Conservation (phyloP, 768 basidiomycete genomes). For the Saitozyma sp. region DNA sequence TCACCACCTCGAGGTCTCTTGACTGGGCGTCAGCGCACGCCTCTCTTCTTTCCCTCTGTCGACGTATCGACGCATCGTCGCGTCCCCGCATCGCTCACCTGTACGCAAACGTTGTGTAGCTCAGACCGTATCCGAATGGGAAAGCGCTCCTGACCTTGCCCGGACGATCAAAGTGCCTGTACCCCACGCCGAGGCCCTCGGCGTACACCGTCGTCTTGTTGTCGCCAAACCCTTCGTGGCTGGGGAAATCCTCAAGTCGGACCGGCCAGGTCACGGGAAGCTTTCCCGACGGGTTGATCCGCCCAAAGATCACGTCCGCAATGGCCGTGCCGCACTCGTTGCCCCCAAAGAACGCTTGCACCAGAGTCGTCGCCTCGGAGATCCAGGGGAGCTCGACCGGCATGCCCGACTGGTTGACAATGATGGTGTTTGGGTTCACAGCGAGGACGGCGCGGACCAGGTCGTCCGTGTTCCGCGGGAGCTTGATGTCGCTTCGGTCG, state of each 20-base stretch:
- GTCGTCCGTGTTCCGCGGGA: slow-evolving; percentile 36
- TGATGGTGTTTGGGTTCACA: slow-evolving; percentile 33
- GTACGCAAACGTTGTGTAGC: slow-evolving; percentile 43
- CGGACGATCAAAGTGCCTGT: slow-evolving; percentile 47
- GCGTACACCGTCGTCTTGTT: slow-evolving; percentile 34
- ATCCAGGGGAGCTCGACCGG: slow-evolving; percentile 73
- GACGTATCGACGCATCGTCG: neutral
- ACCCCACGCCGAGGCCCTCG: slow-evolving; percentile 50
- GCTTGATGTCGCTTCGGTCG: slow-evolving; percentile 65
- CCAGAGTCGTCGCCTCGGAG: slow-evolving; percentile 58
- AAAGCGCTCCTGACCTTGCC: slow-evolving; percentile 29
- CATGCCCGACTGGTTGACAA: slow-evolving; percentile 39
- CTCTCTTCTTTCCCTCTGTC: too few relatives aligned
- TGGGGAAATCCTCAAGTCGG: slow-evolving; percentile 22
- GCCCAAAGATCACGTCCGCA: slow-evolving; percentile 46
- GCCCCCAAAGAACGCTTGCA: slow-evolving; percentile 57
- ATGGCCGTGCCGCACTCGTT: slow-evolving; percentile 44
- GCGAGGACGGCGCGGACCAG: slow-evolving; percentile 41
- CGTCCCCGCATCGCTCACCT: slow-evolving; percentile 18
- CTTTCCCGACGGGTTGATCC: slow-evolving; percentile 39
- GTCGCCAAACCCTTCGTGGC: slow-evolving; percentile 26
- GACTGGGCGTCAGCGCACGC: too few relatives aligned
- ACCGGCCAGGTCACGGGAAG: slow-evolving; percentile 29
- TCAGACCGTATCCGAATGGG: slow-evolving; percentile 49
- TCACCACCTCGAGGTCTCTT: slow-evolving; percentile 26